Evolutionary conservation across 108 stramenopile genomes (phyloP).

Genomic region (Phaeodactylum tricornutum): DNA sequence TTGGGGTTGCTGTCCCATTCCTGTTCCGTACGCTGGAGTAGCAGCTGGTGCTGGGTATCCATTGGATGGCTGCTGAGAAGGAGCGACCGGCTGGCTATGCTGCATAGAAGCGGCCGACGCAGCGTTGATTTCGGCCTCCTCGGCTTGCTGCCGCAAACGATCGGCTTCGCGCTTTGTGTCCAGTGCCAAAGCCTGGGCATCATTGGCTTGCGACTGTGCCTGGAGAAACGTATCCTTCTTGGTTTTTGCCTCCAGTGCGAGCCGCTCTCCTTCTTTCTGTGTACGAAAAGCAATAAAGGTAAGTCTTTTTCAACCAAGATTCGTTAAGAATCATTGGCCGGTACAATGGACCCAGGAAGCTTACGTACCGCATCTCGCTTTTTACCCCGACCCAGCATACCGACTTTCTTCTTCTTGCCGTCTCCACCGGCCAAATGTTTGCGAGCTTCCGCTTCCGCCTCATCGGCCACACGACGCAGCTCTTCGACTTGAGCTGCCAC

Average conservation of each 20-base stretch:
- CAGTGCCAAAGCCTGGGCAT: conserved; percentile 40
- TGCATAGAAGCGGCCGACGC: conserved; percentile 59
- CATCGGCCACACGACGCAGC: conserved; percentile 42
- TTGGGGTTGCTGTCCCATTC: not conserved
- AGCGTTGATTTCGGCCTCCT: conserved; percentile 63
- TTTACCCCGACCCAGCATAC: conserved; percentile 45
- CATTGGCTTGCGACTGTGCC: conserved; percentile 36
- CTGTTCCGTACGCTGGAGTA: not conserved
- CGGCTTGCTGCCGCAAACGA: conserved; percentile 43
- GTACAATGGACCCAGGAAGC: no score
- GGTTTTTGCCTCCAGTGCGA: conserved; percentile 30
- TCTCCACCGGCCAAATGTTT: conserved; percentile 21
- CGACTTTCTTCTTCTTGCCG: conserved; percentile 45
- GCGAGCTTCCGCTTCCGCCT: conserved; percentile 40
- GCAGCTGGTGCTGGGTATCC: no score
- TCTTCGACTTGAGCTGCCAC: conserved; percentile 39
- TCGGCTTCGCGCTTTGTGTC: conserved; percentile 48
- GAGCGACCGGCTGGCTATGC: conserved; percentile 5
- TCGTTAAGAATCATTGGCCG: no score
- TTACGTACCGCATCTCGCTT: conserved; percentile 37
- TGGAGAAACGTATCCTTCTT: conserved; percentile 49
- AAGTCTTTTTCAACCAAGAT: no score
- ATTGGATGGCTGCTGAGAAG: not conserved
- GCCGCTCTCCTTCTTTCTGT: conserved; percentile 50
- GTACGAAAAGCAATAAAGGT: conserved; percentile 1